Evolutionary conservation across 805 yeast genomes (phyloP).

Genomic region (Ogataea nakhonphanomensis): DNA sequence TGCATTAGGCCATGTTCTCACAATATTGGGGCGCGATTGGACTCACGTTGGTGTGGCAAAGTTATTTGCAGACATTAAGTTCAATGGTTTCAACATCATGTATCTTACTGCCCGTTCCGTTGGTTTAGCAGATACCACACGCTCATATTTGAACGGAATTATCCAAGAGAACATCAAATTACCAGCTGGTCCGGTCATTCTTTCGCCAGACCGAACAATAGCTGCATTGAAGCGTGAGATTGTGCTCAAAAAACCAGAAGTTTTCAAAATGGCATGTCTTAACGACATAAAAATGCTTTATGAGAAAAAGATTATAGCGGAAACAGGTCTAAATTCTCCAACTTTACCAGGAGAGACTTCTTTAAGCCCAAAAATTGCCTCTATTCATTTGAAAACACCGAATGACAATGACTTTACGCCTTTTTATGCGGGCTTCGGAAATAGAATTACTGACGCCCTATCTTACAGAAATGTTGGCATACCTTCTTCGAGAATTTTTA

Average conservation of each 20-base stretch:
- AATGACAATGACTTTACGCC: conserved; percentile 50
- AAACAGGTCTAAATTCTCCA: background rate
- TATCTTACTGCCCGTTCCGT: conserved; percentile 93
- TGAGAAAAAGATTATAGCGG: conserved; percentile 14
- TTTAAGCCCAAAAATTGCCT: too few species aligned
- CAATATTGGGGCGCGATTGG: conserved; percentile 96
- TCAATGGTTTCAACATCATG: conserved; percentile 90
- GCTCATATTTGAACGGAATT: conserved; percentile 76
- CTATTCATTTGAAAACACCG: background rate
- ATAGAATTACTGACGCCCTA: conserved; percentile 92
- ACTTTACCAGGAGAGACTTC: too few species aligned
- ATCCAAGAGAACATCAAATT: conserved; percentile 69
- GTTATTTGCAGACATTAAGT: conserved; percentile 77
- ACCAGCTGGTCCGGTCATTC: conserved; percentile 89
- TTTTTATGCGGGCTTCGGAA: conserved; percentile 97
- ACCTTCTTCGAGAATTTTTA: conserved; percentile 90
- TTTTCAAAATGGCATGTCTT: conserved; percentile 97
- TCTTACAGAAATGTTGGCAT: conserved; percentile 91
- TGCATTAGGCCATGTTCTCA: conserved; percentile 93
- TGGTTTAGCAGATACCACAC: conserved; percentile 90
- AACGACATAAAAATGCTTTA: conserved; percentile 79
- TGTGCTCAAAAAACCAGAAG: conserved; percentile 91
- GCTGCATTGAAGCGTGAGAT: conserved; percentile 93
- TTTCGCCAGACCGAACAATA: conserved; percentile 94
- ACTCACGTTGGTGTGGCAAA: conserved; percentile 95